Conservation (phyloP, 306 rosid genomes). For the Dryas drummondii region DNA sequence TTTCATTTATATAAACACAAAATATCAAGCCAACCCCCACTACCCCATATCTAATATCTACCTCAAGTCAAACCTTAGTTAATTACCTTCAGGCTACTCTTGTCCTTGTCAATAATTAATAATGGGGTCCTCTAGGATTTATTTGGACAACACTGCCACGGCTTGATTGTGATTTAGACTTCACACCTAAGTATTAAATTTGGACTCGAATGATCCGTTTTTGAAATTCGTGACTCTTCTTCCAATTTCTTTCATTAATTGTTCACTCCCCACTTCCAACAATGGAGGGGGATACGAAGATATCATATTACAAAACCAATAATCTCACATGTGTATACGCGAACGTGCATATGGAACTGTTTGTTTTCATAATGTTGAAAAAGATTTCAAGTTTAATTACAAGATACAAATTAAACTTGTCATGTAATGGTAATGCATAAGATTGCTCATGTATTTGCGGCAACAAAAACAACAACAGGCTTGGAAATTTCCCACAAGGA, state of each 20-base stretch:
- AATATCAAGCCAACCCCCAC: background rate
- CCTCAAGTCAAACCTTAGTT: background rate
- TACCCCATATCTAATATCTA: background rate
- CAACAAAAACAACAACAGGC: too few relatives aligned
- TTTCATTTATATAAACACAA: background rate
- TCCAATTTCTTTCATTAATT: background rate
- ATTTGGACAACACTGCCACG: background rate
- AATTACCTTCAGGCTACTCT: background rate
- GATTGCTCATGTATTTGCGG: too few relatives aligned
- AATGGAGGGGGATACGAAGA: too few relatives aligned
- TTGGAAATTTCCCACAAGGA: too few relatives aligned
- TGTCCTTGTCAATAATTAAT: background rate
- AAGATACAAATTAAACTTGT: too few relatives aligned
- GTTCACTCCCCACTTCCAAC: too few relatives aligned
- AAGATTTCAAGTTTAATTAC: too few relatives aligned
- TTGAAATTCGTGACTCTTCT: background rate
- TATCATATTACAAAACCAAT: too few relatives aligned
- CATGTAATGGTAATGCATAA: too few relatives aligned
- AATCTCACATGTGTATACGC: too few relatives aligned
- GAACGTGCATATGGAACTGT: too few relatives aligned
- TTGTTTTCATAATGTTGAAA: too few relatives aligned
- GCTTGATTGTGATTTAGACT: slow-evolving; percentile 4
- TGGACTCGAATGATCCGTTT: background rate
- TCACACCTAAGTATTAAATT: background rate
- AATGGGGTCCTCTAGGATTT: background rate